Evolutionary conservation across 2,329 filamentous ascomycete species (phyloP), one percentile per base, ranked within the genome.

Genomic region (Cercospora berteroae): DNA sequence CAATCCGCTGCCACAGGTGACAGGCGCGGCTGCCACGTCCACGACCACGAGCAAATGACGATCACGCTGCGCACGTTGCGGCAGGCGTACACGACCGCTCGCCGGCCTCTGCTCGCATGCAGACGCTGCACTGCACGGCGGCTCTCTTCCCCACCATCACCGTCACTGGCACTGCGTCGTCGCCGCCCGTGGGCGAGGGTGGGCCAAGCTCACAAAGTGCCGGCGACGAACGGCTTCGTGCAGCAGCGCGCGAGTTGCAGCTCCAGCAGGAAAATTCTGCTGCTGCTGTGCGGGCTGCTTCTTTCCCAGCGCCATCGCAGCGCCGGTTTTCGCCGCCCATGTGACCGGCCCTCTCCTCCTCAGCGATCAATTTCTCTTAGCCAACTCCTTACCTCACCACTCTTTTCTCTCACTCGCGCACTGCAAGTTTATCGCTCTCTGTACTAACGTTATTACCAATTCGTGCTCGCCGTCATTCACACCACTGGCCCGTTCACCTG

Each of bases 391-490:
- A 73, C 73, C 71, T 75, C 72, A 74, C 72, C 60, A 68, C 64
- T 64, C 62, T 70, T 66, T 64, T 69, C 63, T 58, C 66, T 67
- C 57, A 57, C 65, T 67, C 64, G 50, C 29, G 56, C 42, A 57
- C 73, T 73, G 71, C 73, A 70, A 74, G 76, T 76, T 81, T 83
- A 82, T 83, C 75, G 70, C 77, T 78, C 64, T 72, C 65, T 70
- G 62, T 73, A 67, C 70, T 71, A 65, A 76, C 39, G 61, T 67
- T 73, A 74, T 74, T 76, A 75, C 69, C 73, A 74, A 74, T 72
- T 71, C 44, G 63, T 57, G 67, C 52, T 57, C 52, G 12, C 52
- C 29, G 2, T 13, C 52, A 16, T 27, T 57, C 52, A 23, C 52
- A n/a, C 52, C 25, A 57, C 52, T 66, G 62, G 48, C 64, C 72